Percentiles rank a stretch among this genome's conserved stretches.
phyloP scores from a whole-genome alignment of 2,329 filamentous ascomycete species.

The Malbranchea zuffiana region DNA sequence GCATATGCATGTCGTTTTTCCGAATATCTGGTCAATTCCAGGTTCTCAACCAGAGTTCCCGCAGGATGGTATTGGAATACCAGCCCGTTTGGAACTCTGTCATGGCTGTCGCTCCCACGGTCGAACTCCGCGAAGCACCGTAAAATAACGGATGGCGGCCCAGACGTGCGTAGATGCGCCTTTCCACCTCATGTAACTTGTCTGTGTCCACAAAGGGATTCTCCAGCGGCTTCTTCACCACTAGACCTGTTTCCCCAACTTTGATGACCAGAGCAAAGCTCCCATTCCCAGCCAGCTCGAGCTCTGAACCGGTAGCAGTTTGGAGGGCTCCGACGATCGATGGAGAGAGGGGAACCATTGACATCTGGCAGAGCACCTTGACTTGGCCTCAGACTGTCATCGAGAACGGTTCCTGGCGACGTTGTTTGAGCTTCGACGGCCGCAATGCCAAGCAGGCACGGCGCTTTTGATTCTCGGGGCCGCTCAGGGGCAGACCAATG shows the following conservation, averaged over 20 bases:
- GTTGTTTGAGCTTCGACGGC: no score
- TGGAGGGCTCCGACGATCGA: conserved; percentile 7
- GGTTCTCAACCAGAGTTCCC: conserved; percentile 8
- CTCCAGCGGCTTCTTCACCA: conserved; percentile 4
- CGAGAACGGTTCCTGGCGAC: no score
- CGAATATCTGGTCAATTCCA: conserved; percentile 2
- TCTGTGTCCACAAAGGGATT: conserved; percentile 4
- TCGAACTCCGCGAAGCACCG: conserved; percentile 10
- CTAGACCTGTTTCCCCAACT: conserved; percentile 5
- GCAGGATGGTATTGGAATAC: conserved; percentile 7
- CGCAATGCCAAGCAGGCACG: no score
- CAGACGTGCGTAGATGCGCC: conserved; percentile 10
- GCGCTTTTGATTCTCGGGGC: no score
- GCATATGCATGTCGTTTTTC: conserved; percentile 3
- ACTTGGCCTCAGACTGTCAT: no score
- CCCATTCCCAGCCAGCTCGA: conserved; percentile 8
- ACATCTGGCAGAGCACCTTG: no score
- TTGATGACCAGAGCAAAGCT: conserved; percentile 9
- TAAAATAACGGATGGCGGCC: conserved; percentile 7
- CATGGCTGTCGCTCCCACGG: not conserved
- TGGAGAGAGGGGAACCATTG: no score
- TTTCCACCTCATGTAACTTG: conserved; percentile 5
- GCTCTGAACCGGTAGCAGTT: not conserved
- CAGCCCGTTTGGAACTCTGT: conserved; percentile 7
- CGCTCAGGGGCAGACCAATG: no score